These are phyloP conservation scores for Madurella fahalii DNA, from an alignment of 2,329 filamentous ascomycete species.

Conservation along the genomic window DNA sequence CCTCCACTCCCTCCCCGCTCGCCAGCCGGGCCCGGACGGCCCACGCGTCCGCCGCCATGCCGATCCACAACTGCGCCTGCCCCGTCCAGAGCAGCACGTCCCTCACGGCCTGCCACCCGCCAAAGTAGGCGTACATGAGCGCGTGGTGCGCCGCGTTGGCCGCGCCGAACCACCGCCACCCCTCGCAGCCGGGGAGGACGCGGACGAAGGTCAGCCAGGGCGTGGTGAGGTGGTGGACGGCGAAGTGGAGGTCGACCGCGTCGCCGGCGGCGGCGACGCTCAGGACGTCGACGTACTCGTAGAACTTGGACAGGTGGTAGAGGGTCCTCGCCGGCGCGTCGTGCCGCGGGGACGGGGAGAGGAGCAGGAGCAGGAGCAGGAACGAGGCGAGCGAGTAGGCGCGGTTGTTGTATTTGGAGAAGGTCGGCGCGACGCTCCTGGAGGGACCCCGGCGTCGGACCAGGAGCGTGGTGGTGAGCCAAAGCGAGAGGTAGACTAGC, in stretches of 20 bases:
- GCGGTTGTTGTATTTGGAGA: background rate
- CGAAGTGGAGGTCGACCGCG: background rate
- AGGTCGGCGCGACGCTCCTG: background rate
- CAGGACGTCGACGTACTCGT: constrained; percentile 1
- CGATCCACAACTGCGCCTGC: background rate
- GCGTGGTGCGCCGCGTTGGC: background rate
- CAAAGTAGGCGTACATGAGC: background rate
- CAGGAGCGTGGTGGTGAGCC: background rate
- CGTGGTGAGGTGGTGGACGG: constrained; percentile 2
- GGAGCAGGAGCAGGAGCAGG: background rate
- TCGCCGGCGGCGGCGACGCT: background rate
- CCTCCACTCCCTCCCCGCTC: background rate
- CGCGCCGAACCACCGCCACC: background rate
- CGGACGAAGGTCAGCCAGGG: constrained; percentile 1
- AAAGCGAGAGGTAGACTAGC: background rate
- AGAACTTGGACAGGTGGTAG: constrained; percentile 4
- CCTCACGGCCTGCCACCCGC: background rate
- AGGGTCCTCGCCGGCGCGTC: background rate
- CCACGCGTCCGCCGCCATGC: background rate
- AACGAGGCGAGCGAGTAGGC: background rate
- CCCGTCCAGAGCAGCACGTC: background rate
- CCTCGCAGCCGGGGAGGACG: background rate
- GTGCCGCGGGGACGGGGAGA: background rate
- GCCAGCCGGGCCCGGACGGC: background rate
- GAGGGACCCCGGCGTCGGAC: background rate